Evolutionary conservation across 495 filamentous ascomycete genomes (phyloP).

Genomic region (Baudoinia panamericana): DNA sequence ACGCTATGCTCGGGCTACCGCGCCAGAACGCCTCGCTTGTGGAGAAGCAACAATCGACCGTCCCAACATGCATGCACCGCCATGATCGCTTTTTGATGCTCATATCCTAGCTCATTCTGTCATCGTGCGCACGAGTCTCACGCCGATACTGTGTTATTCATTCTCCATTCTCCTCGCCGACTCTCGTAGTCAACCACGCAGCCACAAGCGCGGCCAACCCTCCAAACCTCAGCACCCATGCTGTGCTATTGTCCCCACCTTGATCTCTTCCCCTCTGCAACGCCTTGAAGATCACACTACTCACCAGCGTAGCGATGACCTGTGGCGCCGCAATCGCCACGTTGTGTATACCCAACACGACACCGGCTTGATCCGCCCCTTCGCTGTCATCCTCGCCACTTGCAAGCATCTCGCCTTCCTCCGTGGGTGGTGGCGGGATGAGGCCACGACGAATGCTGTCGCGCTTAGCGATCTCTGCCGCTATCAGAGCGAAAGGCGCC

Average conservation of each 20-base stretch:
- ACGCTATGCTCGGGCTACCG: no score
- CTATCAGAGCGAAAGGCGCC: slow-evolving; percentile 87
- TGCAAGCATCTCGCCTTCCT: slow-evolving; percentile 19
- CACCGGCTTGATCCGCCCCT: slow-evolving; percentile 62
- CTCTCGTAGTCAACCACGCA: slow-evolving; percentile 37
- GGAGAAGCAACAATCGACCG: no score
- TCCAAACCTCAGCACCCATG: slow-evolving; percentile 69
- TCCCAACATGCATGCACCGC: no score
- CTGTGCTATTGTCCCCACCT: slow-evolving; percentile 73
- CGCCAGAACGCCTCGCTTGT: no score
- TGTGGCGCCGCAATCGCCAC: slow-evolving; percentile 81
- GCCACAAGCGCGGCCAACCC: slow-evolving; percentile 65
- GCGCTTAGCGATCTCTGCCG: slow-evolving; percentile 67
- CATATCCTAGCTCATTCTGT: no score
- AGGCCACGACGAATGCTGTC: slow-evolving; percentile 53
- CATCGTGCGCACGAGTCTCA: no score
- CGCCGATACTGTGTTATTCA: no score
- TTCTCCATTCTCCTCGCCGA: slow-evolving; percentile 21
- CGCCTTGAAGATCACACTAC: slow-evolving; percentile 63
- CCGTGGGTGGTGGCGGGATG: slow-evolving; percentile 25
- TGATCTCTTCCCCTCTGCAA: slow-evolving; percentile 72
- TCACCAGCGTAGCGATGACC: slow-evolving; percentile 70
- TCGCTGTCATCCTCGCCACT: slow-evolving; percentile 32
- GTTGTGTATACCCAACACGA: slow-evolving; percentile 84
- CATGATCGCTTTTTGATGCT: no score